Evolutionary conservation across 2,329 filamentous ascomycete species (phyloP), one percentile per base, ranked within the genome.

Genomic region (Aureobasidium lini): DNA sequence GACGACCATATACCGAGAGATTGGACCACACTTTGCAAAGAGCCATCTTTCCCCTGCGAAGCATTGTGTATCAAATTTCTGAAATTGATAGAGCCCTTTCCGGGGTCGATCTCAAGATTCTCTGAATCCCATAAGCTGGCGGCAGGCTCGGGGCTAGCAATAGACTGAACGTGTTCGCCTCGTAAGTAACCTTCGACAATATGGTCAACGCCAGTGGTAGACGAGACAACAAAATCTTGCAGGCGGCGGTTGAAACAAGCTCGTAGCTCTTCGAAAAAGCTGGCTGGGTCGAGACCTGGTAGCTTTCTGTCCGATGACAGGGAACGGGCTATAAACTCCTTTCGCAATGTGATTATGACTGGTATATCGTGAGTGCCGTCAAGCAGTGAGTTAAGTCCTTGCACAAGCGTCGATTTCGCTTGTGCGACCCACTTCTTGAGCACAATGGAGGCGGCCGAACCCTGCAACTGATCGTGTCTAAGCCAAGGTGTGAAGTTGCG

Each of bases 401-500:
- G 87, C 34, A 82, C 77, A 2, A 81, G 78, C 44, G 89, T 78
- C 29, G 89, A 86, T 57, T 84, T 79, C 40, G 86, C 83, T 48
- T 88, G 80, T 46, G 84, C 78, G 7, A 82, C 81, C 92, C 92
- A 96, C 0, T 95, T 76, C 15, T 81, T 62, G 53, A 77, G 67
- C 18, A 67, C 73, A 60, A 76, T 72, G 6, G 71, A 49, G 1
- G 70, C 75, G 16, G 78, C 75, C 2, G 69, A 59, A 32, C 69
- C 63, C 28, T 74, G 68, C 5, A 80, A 66, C 64, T 94, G 88
- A 64, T 92, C 89, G 66, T 95, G 86, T 32, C 89, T 85, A 37
- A 95, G 88, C 75, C 90, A 96, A 0, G 92, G 92, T 0, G 86
- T 93, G 69, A 95, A 96, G 64, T 87, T 88, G 48, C 83, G 84